Conservation (phyloP, 2,329 filamentous ascomycete genomes). For the Hirsutella rhossiliensis region DNA sequence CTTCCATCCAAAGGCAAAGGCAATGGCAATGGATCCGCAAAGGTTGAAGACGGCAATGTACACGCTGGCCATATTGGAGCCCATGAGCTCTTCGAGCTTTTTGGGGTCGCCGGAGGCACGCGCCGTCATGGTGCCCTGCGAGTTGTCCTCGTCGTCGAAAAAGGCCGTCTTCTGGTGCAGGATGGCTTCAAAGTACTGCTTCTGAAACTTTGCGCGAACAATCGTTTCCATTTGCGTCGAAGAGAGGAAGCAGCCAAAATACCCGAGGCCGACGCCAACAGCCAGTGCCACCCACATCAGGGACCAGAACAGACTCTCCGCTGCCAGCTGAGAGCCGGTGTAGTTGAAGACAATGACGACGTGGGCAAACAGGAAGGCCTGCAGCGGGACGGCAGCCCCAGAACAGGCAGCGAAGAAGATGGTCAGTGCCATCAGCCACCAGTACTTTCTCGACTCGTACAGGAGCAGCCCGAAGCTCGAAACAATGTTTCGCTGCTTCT, state of each 20-base stretch:
- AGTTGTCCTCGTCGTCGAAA: conserved; percentile 49
- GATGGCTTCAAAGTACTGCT: conserved; percentile 50
- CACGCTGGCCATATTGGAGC: conserved; percentile 50
- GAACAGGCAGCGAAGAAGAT: conserved; percentile 32
- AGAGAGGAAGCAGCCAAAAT: conserved; percentile 28
- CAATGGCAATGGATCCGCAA: conserved; percentile 50
- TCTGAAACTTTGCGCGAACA: conserved; percentile 41
- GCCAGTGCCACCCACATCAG: conserved; percentile 54
- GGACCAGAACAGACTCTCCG: conserved; percentile 46
- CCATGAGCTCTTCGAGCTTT: conserved; percentile 50
- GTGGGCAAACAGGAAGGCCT: conserved; percentile 43
- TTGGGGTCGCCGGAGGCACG: conserved; percentile 43
- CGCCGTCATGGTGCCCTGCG: conserved; percentile 47
- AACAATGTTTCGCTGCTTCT: conserved; percentile 30
- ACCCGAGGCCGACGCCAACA: conserved; percentile 36
- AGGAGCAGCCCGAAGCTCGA: conserved; percentile 44
- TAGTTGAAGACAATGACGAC: conserved; percentile 38
- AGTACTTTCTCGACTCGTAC: conserved; percentile 40
- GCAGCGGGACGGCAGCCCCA: conserved; percentile 33
- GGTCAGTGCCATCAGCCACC: conserved; percentile 37
- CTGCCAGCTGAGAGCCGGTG: conserved; percentile 14
- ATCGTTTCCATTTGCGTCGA: conserved; percentile 34
- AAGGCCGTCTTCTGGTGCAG: conserved; percentile 46
- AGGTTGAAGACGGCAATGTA: conserved; percentile 54
- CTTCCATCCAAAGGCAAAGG: conserved; percentile 68